Base-by-base conservation (phyloP, 2,329 filamentous ascomycete genomes). In the Zarea fungicola region DNA sequence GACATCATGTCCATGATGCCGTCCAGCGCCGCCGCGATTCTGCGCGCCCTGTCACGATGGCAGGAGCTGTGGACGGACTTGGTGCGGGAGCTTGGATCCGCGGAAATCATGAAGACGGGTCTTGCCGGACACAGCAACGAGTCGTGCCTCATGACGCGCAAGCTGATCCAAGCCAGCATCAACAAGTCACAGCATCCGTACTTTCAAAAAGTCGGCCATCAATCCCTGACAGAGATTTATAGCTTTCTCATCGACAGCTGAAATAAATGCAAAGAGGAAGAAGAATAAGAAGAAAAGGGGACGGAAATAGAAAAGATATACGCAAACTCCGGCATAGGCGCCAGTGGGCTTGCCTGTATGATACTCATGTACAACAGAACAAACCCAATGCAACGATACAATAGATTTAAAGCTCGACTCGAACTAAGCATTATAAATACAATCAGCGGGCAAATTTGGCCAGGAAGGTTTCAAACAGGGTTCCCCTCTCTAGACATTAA, bases 11-110 rank as follows among this genome's bases (percentile, higher is more conserved):
- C 51, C 7, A 41, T 49, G 2, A 42, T 59, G 10, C 43, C 52
- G 0, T 8, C 47, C 6, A 47, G 48, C 8, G 39, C 53, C 1
- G 41, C 52, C 1, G 39, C 47, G 10, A 18, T 58, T 18, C 26
- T 54, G 1, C 53, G 56, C 6, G 54, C 57, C 16, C 26, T 55
- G 5, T 43, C 51, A 2, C 50, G 57, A 7, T 60, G 58, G 57
- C 55, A 57, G 32, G 23, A 41, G 21, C 52, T 60, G 22, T 60
- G 57, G 55, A 52, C 48, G 1, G 35, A 41, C 9, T 29, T 48
- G 2, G 42, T 39, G 4, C 9, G 25, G 18, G 26, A 32, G 2
- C 26, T 52, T 11, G 50, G 43, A 11, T 29, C 39, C 11, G 34
- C 23, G 16, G 32, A 23, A 3, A 25, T 48, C 4, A 32, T 32